Evolutionary conservation across 176 grass and related monocot genomes (phyloP), one percentile per base, ranked within the genome.

Genomic region (Phoenix dactylifera): DNA sequence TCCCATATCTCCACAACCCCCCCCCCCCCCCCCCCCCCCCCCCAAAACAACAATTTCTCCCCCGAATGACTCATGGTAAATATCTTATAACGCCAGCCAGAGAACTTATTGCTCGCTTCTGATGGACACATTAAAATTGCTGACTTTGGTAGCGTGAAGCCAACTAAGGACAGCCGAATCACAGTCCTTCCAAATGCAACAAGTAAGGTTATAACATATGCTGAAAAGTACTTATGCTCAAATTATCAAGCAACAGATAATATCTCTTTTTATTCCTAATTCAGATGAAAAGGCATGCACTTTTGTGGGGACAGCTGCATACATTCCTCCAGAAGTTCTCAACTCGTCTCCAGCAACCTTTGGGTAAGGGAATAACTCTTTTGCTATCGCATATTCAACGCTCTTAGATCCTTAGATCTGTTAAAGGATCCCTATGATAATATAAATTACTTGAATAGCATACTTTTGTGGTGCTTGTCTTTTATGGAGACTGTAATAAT

Each of bases 71-170:
- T 17, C 56, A 28, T 7, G 5, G 44, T 44, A 23, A 22, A 75
- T 66, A 17, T 62, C 55, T 50, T 3, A 52, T 74, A 60, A 25
- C 76, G 70, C 60, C 93, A 98, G 93, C 93, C 93, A 62, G 93
- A 98, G 78, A 98, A 98, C 68, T 68, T 98, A 78, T 51, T 98
- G 50, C 75, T 98, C 65, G 92, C 93, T 61, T 70, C 70, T 51
- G 88, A 98, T 78, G 93, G 87, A 18, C 93, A 98, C 66, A 79
- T 98, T 64, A 98, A 92, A 68, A 78, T 98, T 62, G 93, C 93
- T 70, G 93, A 98, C 67, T 98, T 98, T 89, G 88, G 93, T 58
- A 98, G 93, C 19, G 88, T 98, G 12, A 98, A 98, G 70, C 93
- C 93, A 55, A 98, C 79, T 26, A 88, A 16, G 58, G 79, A 92